Evolutionary conservation across 768 basidiomycete genomes (phyloP).

Genomic region (Phylloporus sp.): DNA sequence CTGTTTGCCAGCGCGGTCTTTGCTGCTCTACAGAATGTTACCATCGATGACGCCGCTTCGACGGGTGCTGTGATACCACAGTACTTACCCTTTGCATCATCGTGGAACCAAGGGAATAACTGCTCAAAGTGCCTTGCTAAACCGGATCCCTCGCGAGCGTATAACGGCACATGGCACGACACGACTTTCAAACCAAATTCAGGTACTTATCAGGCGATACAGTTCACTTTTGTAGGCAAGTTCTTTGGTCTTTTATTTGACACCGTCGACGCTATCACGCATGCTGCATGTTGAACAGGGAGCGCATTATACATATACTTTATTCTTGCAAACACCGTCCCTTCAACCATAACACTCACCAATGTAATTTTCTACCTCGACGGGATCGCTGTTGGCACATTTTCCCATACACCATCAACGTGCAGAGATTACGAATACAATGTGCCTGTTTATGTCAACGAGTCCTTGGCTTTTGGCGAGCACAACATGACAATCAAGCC

Average conservation of each 20-base stretch:
- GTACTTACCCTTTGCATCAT: constrained; percentile 3
- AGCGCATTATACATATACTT: constrained; percentile 18
- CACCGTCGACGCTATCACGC: not conserved
- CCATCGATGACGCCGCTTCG: constrained; percentile 13
- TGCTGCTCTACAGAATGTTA: constrained; percentile 11
- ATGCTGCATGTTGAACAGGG: too few species aligned
- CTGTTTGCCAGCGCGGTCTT: not conserved
- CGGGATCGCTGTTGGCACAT: not conserved
- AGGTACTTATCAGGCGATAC: not conserved
- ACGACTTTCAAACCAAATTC: not conserved
- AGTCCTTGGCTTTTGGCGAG: not conserved
- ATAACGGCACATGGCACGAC: constrained; percentile 20
- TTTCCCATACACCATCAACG: not conserved
- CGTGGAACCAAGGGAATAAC: constrained; percentile 7
- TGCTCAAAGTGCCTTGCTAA: not conserved
- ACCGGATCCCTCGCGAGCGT: not conserved
- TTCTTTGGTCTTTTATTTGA: not conserved
- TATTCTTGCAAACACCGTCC: constrained; percentile 7
- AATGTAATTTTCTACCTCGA: constrained; percentile 11
- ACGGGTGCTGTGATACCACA: constrained; percentile 4
- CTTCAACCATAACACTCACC: not conserved
- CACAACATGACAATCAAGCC: constrained; percentile 12
- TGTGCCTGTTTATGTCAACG: constrained; percentile 12
- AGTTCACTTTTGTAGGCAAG: constrained; percentile 13
- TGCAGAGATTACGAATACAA: constrained; percentile 11